These are phyloP conservation scores for Prunus mira DNA, from an alignment of 306 rosid species.

Conservation along the genomic window DNA sequence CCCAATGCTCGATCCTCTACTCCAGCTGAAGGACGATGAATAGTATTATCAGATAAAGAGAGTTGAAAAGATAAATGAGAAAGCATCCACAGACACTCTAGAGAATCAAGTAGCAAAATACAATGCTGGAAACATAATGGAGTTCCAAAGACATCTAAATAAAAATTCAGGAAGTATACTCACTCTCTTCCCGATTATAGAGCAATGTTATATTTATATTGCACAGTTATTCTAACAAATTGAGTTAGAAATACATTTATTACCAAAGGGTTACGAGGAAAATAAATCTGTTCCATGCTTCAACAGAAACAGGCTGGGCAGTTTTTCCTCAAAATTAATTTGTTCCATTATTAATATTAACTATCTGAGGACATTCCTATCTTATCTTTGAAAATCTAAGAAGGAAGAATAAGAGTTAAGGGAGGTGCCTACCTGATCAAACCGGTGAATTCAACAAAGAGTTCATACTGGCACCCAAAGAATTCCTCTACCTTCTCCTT, in stretches of 20 bases:
- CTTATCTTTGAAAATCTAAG: background rate
- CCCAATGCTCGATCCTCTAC: constrained; percentile 84
- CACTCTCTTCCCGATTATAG: background rate
- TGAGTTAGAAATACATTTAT: too few relatives aligned
- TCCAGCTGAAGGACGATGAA: constrained; percentile 56
- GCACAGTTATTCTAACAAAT: too few relatives aligned
- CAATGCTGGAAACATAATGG: background rate
- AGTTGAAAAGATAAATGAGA: background rate
- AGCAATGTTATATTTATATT: too few relatives aligned
- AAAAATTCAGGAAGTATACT: background rate
- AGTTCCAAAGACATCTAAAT: background rate
- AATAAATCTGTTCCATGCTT: too few relatives aligned
- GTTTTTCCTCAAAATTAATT: too few relatives aligned
- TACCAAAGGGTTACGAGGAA: too few relatives aligned
- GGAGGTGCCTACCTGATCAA: constrained; percentile 60
- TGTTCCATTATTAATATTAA: background rate
- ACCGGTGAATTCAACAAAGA: constrained; percentile 85
- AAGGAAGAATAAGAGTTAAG: background rate
- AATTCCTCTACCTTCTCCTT: constrained; percentile 84
- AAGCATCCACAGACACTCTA: background rate
- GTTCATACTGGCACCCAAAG: constrained; percentile 76
- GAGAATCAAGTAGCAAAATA: background rate
- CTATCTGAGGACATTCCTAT: background rate
- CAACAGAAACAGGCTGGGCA: too few relatives aligned
- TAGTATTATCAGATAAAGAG: constrained; percentile 11